Conservation (phyloP, 148 eudicot species). For the Rhododendron vialii region DNA sequence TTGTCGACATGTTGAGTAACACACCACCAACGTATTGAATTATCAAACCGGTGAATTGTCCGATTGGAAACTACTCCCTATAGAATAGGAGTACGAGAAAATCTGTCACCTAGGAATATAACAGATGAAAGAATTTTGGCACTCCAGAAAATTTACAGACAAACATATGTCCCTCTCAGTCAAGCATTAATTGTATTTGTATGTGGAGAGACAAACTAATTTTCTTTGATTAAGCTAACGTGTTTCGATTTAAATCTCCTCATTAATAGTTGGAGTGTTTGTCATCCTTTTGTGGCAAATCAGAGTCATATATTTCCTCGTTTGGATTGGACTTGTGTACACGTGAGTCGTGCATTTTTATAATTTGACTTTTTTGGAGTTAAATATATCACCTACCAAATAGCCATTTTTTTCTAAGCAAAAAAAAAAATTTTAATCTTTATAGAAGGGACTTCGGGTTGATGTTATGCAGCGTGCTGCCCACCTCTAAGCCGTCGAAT, state of each 20-base stretch:
- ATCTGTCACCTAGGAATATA: not conserved
- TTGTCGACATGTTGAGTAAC: not conserved
- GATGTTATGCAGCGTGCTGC: too few relatives aligned
- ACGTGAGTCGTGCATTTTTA: not conserved
- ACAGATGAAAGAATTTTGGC: not conserved
- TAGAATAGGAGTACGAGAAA: not conserved
- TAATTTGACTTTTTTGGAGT: not conserved
- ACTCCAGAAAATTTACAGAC: not conserved
- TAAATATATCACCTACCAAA: not conserved
- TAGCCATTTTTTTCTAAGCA: not conserved
- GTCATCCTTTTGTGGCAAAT: not conserved
- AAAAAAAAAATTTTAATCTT: too few relatives aligned
- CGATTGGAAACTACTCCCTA: not conserved
- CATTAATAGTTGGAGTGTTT: not conserved
- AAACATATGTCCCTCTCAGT: not conserved
- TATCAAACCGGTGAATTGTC: not conserved
- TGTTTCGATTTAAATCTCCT: not conserved
- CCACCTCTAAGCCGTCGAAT: too few relatives aligned
- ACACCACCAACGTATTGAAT: not conserved
- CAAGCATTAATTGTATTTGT: not conserved
- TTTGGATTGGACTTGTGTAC: not conserved
- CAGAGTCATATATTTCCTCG: not conserved
- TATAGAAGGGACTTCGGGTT: too few relatives aligned
- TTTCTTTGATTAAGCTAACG: not conserved
- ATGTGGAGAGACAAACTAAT: not conserved